Conservation (phyloP, 805 yeast species). For the Candida pseudofarinosa region DNA sequence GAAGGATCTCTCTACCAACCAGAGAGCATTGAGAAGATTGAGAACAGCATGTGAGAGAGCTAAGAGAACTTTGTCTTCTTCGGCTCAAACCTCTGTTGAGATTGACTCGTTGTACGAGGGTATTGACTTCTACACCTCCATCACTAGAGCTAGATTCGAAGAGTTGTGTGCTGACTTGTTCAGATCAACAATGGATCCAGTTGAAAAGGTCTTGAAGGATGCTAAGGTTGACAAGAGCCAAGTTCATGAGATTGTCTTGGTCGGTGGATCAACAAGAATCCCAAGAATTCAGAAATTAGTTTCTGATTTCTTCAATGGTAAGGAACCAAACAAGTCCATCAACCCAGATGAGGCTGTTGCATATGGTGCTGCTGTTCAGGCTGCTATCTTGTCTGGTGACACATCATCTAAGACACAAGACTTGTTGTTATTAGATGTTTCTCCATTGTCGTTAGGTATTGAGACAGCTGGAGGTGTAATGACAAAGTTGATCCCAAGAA, state of each 20-base stretch:
- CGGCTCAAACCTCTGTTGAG: constrained; percentile 93
- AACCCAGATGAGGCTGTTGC: constrained; percentile 99
- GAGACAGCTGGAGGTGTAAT: constrained; percentile 97
- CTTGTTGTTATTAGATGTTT: constrained; percentile 77
- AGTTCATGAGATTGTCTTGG: constrained; percentile 91
- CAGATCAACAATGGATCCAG: constrained; percentile 93
- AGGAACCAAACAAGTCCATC: constrained; percentile 94
- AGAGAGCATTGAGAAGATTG: constrained; percentile 85
- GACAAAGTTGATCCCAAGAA: constrained; percentile 93
- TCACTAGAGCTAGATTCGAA: constrained; percentile 97
- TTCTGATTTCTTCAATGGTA: constrained; percentile 87
- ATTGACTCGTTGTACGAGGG: constrained; percentile 94
- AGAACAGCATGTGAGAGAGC: constrained; percentile 99
- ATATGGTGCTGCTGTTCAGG: constrained; percentile 99
- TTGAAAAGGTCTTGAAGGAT: constrained; percentile 92
- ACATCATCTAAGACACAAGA: constrained; percentile 43
- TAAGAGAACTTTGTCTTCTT: constrained; percentile 91
- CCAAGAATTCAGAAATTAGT: constrained; percentile 95
- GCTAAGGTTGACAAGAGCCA: constrained; percentile 83
- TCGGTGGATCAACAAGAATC: constrained; percentile 99
- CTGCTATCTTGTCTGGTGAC: constrained; percentile 95
- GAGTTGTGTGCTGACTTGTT: constrained; percentile 90
- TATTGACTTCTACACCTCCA: constrained; percentile 89
- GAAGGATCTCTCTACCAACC: constrained; percentile 76
- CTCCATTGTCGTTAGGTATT: constrained; percentile 91